Conservation (phyloP, 768 basidiomycete species). For the Suillus brevipes region DNA sequence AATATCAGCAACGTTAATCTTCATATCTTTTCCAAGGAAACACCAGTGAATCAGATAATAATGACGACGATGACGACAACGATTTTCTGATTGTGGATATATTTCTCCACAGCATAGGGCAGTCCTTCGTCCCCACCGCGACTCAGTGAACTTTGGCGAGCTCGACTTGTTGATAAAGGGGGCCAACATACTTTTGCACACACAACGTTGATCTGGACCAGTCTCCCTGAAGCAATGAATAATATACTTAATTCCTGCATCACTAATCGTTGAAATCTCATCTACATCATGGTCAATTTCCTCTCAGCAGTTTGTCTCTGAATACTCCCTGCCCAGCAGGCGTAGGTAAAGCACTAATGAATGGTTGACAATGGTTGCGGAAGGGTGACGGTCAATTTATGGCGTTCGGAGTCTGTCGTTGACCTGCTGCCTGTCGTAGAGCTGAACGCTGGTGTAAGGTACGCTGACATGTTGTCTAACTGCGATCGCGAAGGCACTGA, state of each 20-base stretch:
- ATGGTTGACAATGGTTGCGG: background rate
- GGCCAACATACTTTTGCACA: slow-evolving; percentile 2
- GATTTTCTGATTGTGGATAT: too few relatives aligned
- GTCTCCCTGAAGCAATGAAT: slow-evolving; percentile 23
- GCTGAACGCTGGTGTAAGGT: background rate
- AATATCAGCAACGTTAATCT: too few relatives aligned
- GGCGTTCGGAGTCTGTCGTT: background rate
- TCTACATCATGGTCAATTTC: background rate
- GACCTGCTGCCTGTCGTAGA: background rate
- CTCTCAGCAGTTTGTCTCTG: background rate
- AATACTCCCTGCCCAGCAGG: background rate
- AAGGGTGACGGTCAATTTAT: background rate
- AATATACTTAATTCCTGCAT: slow-evolving; percentile 22
- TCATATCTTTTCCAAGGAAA: too few relatives aligned
- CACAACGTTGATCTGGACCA: slow-evolving; percentile 10
- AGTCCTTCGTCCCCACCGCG: background rate
- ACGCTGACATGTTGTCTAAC: background rate
- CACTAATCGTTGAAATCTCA: background rate
- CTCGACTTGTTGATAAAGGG: background rate
- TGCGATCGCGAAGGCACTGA: background rate
- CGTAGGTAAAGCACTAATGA: background rate
- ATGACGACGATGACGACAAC: too few relatives aligned
- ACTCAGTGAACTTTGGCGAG: background rate
- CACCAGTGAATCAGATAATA: too few relatives aligned
- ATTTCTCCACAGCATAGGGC: background rate